phyloP scores from a whole-genome alignment of 2,329 filamentous ascomycete species.

The Massarina eburnea region DNA sequence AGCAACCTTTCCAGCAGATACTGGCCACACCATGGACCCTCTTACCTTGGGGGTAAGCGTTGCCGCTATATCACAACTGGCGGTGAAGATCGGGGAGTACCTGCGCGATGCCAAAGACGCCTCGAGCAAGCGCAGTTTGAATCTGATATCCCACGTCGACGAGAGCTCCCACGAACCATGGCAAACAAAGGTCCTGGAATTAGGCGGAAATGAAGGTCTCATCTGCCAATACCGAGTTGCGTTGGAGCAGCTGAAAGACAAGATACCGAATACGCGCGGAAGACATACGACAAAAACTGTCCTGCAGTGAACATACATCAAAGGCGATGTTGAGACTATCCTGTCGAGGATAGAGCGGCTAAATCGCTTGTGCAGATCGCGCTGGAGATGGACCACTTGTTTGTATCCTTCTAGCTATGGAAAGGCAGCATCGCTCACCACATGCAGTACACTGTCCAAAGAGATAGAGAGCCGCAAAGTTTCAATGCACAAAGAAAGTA shows the following conservation, averaged over 20 bases:
- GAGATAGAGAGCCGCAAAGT: not conserved
- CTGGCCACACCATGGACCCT: constrained; percentile 6
- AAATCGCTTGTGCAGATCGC: constrained; percentile 5
- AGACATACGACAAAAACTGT: constrained; percentile 1
- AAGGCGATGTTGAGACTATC: constrained; percentile 3
- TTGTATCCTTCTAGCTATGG: not conserved
- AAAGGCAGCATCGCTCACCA: not conserved
- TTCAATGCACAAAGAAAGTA: not conserved
- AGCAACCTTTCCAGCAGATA: not conserved
- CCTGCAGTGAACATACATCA: constrained; percentile 1
- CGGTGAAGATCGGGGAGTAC: constrained; percentile 13
- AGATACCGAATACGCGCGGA: not conserved
- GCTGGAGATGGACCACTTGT: constrained; percentile 6
- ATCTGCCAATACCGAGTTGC: constrained; percentile 16
- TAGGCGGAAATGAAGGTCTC: constrained; percentile 13
- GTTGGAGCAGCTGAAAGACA: constrained; percentile 15
- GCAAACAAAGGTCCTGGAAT: constrained; percentile 10
- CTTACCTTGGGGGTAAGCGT: constrained; percentile 9
- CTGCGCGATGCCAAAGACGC: constrained; percentile 24
- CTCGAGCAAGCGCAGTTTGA: constrained; percentile 16
- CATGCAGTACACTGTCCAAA: constrained; percentile 3
- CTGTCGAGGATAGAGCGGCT: constrained; percentile 4
- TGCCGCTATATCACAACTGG: constrained; percentile 8
- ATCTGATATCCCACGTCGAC: constrained; percentile 18
- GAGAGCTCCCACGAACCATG: constrained; percentile 16